Conservation (phyloP, 495 filamentous ascomycete genomes). For the Penicillium canariense region DNA sequence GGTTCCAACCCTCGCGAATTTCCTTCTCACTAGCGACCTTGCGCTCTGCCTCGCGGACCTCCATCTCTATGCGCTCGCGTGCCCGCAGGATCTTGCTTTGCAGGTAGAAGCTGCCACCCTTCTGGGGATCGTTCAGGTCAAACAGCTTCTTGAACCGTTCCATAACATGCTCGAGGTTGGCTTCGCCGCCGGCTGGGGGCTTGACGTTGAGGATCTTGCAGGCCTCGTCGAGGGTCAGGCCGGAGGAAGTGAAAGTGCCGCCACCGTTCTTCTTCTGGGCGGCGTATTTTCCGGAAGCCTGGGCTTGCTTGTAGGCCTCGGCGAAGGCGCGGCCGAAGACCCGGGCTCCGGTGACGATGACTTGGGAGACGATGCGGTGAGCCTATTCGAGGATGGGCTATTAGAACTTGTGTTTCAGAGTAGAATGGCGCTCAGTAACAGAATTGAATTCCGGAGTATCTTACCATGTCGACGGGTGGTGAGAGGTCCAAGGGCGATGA, state of each 20-base stretch:
- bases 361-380: slow-evolving; percentile 90
- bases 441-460: slow-evolving; percentile 1
- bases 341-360: slow-evolving; percentile 82
- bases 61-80: slow-evolving; percentile 86
- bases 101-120: slow-evolving; percentile 95
- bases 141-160: slow-evolving; percentile 93
- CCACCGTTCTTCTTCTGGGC: slow-evolving; percentile 52
- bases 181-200: slow-evolving; percentile 73
- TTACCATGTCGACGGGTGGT: slow-evolving; percentile 29
- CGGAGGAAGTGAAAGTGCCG: slow-evolving; percentile 53
- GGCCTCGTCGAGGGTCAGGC: slow-evolving; percentile 90
- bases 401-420: slow-evolving; percentile 5
- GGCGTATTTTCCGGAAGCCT: slow-evolving; percentile 79
- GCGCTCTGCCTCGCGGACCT: slow-evolving; percentile 54
- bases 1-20: slow-evolving; percentile 81
- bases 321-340: slow-evolving; percentile 91
- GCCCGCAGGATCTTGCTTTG: slow-evolving; percentile 95
- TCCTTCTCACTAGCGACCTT: slow-evolving; percentile 59
- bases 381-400: slow-evolving; percentile 54
- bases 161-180: slow-evolving; percentile 72
- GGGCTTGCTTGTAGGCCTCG: slow-evolving; percentile 88
- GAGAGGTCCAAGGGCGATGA: slow-evolving; percentile 26
- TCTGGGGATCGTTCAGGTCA: slow-evolving; percentile 88
- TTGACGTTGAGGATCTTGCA: slow-evolving; percentile 97
- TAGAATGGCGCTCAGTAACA: not conserved